These are phyloP conservation scores for Aphanomyces invadans DNA, from an alignment of 352 stramenopile species.

Conservation along the genomic window DNA sequence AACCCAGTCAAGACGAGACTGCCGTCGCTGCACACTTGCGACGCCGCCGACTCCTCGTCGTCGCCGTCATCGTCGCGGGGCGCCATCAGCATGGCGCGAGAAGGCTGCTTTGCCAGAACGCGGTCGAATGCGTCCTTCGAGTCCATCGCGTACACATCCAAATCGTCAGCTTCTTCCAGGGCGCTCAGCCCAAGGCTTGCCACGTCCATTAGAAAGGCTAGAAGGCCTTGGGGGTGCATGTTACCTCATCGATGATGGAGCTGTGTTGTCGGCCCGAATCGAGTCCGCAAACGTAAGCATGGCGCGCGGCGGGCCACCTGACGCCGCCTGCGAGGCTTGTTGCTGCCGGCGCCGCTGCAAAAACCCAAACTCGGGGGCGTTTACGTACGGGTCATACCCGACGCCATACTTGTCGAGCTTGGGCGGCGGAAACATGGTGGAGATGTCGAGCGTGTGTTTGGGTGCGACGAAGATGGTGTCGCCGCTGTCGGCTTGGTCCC, in stretches of 20 bases:
- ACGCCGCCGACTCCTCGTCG: conserved; percentile 8
- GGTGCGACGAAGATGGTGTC: conserved; percentile 47
- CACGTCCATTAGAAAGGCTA: no score
- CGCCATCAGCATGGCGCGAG: conserved; percentile 30
- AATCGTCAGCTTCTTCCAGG: conserved; percentile 76
- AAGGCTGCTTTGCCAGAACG: conserved; percentile 37
- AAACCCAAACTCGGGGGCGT: conserved; percentile 60
- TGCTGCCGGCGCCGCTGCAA: conserved; percentile 29
- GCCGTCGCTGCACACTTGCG: conserved; percentile 47
- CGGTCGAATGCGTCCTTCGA: conserved; percentile 65
- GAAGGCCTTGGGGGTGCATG: no score
- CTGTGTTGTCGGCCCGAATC: conserved; percentile 31
- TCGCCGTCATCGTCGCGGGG: conserved; percentile 25
- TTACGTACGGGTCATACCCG: conserved; percentile 66
- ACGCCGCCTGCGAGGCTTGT: conserved; percentile 27
- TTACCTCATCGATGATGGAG: conserved; percentile 34
- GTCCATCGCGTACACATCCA: conserved; percentile 66
- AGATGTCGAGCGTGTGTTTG: conserved; percentile 46
- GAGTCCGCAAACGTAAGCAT: conserved; percentile 71
- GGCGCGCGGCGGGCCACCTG: conserved; percentile 30
- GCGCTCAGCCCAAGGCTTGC: conserved; percentile 62
- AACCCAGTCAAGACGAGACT: conserved; percentile 51
- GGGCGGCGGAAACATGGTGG: conserved; percentile 44
- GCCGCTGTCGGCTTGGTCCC: conserved; percentile 16
- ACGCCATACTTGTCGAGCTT: conserved; percentile 71